Conservation (phyloP, 2,329 filamentous ascomycete species). For the Trichophyton benhamiae region DNA sequence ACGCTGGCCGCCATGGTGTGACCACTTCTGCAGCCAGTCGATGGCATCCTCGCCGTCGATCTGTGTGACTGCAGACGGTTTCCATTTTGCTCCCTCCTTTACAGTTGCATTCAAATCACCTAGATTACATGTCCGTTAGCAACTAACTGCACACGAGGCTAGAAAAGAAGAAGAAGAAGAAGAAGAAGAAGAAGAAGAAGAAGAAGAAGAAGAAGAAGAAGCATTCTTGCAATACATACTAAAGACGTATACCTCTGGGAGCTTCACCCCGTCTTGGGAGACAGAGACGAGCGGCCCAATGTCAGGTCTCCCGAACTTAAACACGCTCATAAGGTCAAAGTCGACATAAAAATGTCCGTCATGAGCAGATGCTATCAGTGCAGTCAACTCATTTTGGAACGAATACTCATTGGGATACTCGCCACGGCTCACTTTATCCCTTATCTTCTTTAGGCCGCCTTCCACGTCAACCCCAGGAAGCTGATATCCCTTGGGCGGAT, state of each 20-base stretch:
- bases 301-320: constrained; percentile 43
- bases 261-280: constrained; percentile 45
- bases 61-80: constrained; percentile 19
- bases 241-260: constrained; percentile 43
- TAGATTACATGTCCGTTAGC: constrained; percentile 5
- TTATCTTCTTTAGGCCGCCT: constrained; percentile 36
- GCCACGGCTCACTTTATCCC: constrained; percentile 30
- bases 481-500: constrained; percentile 42
- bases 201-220: too few relatives aligned
- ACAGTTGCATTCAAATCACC: constrained; percentile 10
- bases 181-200: too few relatives aligned
- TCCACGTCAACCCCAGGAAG: constrained; percentile 40
- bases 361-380: constrained; percentile 43
- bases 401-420: constrained; percentile 43
- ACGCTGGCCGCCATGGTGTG: constrained; percentile 13
- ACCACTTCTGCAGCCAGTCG: constrained; percentile 17
- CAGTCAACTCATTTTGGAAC: constrained; percentile 44
- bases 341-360: constrained; percentile 44
- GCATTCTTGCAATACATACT: constrained; percentile 7
- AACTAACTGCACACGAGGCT: background rate
- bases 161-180: too few relatives aligned
- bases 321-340: constrained; percentile 20
- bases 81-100: constrained; percentile 11
- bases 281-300: constrained; percentile 48
- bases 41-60: constrained; percentile 23